Base-by-base conservation (phyloP, 306 rosid genomes). In the Castanea mollissima region DNA sequence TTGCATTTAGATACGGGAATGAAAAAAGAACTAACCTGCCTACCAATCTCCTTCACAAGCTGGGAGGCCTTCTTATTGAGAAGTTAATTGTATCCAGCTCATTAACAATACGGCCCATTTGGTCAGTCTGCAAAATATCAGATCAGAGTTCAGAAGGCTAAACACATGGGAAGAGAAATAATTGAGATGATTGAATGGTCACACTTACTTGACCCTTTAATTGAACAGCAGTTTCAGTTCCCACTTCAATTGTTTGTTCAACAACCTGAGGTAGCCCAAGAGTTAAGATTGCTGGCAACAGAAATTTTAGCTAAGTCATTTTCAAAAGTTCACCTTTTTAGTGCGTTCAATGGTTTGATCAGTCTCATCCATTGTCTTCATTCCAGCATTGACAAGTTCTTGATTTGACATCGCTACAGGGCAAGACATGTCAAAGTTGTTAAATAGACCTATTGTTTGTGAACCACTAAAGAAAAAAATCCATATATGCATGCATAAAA, bases 41-140 rank as follows among this genome's bases (percentile, higher is more conserved):
- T 91, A 65, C 99, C 99, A 55, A 96, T 96, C 91, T 96, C 99
- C 82, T 93, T 96, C 73, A 96, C 99, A 64, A 96, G 99, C 83
- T 96, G 98, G 74, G 99, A 90, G 63, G 99, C 99, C 77, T 96
- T 96, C 89, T 91, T 96, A 75, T 93, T 76, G 99, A 96, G 87
- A 96, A 96, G 81, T 96, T 94, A 83, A 96, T 96, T 59, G 99
- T 91, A 88, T 96, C 99, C 80, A 96, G 93, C 77, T 96, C 99
- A 38, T 96, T 96, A 62, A 91, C 99, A 84, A 96, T 83, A 16
- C 97, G 99, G 46, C 99, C 99, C 98, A 96, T 93, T 89, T 96
- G 99, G 0, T 96, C 99, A 52, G 99, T 93, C 99, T 96, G 93
- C 83, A 83, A 41, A 54, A 71, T 74, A 79, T 76, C 44, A 46